Percentiles rank a stretch among this genome's conserved stretches.
These are phyloP conservation scores for Vigna mungo DNA, from an alignment of 306 rosid genomes.

Conservation along the genomic window DNA sequence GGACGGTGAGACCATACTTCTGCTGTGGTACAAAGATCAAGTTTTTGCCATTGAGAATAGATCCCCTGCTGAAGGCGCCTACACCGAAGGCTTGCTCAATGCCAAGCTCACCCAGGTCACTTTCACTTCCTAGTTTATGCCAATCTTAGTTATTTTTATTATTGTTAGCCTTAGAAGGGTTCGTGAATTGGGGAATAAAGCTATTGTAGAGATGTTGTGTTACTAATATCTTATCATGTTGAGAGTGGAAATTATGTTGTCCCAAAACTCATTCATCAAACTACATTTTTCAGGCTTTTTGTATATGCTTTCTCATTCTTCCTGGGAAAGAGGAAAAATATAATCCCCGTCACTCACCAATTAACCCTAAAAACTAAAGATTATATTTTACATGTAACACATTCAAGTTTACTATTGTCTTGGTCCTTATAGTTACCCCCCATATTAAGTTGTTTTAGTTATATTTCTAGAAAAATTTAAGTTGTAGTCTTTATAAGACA, in stretches of 20 bases:
- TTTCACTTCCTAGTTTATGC: not conserved
- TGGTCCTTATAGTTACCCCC: not conserved
- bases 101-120: slow-evolving; percentile 91
- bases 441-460: not conserved
- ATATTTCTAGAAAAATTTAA: not conserved
- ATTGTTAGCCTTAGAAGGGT: not conserved
- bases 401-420: not conserved
- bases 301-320: not conserved
- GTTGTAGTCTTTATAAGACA: not conserved
- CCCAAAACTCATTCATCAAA: not conserved
- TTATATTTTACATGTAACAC: not conserved
- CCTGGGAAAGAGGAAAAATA: not conserved
- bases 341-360: not conserved
- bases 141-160: too few species aligned
- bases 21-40: slow-evolving; percentile 84
- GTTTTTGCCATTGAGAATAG: slow-evolving; percentile 85
- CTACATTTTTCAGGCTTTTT: not conserved
- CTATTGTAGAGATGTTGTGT: not conserved
- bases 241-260: not conserved
- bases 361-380: not conserved
- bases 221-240: not conserved
- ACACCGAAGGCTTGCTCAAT: slow-evolving; percentile 83
- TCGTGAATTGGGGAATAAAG: not conserved
- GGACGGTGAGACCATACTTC: slow-evolving; percentile 68
- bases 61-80: slow-evolving; percentile 99